Evolutionary conservation across 2,329 filamentous ascomycete species (phyloP).

Genomic region (Rhynchosporium agropyri): DNA sequence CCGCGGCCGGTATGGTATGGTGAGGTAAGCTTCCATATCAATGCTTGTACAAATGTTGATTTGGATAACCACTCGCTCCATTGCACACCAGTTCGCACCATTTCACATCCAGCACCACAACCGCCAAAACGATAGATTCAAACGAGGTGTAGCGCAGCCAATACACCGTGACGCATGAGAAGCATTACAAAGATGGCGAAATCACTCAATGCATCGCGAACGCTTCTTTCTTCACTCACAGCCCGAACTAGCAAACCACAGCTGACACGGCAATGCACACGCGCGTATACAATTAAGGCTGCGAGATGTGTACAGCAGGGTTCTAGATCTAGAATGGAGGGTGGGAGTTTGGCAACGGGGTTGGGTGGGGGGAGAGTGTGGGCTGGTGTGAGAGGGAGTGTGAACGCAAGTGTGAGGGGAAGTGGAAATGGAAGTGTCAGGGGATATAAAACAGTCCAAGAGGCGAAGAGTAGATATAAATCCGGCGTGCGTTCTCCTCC

Average conservation of each 20-base stretch:
- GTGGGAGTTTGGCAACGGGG: neutral
- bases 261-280: neutral
- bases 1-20: neutral
- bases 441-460: slow-evolving; percentile 42
- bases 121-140: neutral
- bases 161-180: no score
- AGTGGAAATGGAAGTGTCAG: slow-evolving; percentile 7
- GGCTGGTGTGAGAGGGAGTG: neutral
- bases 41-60: slow-evolving; percentile 13
- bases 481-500: slow-evolving; percentile 30
- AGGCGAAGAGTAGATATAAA: slow-evolving; percentile 30
- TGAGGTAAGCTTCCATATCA: no score
- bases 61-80: neutral
- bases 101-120: neutral
- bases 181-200: slow-evolving; percentile 27
- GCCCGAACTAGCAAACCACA: neutral
- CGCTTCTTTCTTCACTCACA: neutral
- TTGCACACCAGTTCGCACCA: no score
- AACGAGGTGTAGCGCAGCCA: no score
- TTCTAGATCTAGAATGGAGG: neutral
- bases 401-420: neutral
- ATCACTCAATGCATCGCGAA: slow-evolving; percentile 29
- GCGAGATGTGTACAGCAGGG: slow-evolving; percentile 1
- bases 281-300: neutral
- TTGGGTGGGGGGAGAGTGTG: neutral